phyloP scores from a whole-genome alignment of 2,329 filamentous ascomycete species.

The Calycina herbarum region DNA sequence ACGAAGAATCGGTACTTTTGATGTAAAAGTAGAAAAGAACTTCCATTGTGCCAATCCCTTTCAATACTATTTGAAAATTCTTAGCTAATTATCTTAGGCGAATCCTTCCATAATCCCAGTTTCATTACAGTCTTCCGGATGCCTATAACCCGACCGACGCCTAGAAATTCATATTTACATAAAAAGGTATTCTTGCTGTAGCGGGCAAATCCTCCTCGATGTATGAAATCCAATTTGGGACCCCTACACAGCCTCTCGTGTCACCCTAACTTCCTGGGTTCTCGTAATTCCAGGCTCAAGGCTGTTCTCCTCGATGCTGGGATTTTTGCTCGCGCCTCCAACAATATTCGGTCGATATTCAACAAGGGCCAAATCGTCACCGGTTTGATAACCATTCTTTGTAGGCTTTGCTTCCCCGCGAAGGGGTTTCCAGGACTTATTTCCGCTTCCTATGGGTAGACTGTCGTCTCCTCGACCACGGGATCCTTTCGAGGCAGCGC shows the following conservation, averaged over 20 bases:
- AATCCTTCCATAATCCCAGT: no score
- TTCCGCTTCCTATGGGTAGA: neutral
- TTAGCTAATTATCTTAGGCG: no score
- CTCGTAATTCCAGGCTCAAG: neutral
- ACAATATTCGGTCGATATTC: neutral
- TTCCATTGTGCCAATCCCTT: no score
- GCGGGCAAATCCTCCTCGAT: no score
- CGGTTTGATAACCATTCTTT: neutral
- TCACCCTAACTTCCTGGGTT: neutral
- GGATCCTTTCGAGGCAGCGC: neutral
- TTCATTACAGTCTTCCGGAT: no score
- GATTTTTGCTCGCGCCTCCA: neutral
- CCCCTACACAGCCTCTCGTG: neutral
- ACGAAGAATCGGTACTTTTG: no score
- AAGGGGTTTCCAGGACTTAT: neutral
- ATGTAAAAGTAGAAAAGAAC: no score
- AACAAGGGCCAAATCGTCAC: neutral
- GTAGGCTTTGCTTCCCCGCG: no score
- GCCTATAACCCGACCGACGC: no score
- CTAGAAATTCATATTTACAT: no score
- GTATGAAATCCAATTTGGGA: neutral
- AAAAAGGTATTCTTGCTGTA: no score
- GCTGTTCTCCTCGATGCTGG: neutral
- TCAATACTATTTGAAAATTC: no score
- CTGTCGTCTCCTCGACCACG: constrained; percentile 1